Evolutionary conservation across 306 rosid species (phyloP).

Genomic region (Pueraria montana): DNA sequence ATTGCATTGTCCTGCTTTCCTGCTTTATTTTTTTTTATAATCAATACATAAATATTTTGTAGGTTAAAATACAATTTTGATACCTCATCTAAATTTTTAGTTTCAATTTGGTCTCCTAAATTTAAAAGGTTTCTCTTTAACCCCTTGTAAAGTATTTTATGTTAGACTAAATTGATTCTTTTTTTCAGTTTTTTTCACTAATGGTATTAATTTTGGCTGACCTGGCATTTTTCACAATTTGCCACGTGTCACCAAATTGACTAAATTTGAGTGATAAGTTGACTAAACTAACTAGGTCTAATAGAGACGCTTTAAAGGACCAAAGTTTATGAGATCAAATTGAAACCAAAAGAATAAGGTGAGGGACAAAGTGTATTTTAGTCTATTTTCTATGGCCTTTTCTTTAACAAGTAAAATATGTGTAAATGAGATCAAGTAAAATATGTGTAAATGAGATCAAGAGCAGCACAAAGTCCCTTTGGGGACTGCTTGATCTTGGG

Average conservation of each 20-base stretch:
- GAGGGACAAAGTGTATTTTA: background rate
- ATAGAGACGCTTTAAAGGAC: background rate
- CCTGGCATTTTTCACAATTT: background rate
- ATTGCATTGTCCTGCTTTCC: slow-evolving; percentile 51
- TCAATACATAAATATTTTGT: background rate
- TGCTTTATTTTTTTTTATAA: slow-evolving; percentile 23
- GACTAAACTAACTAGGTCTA: background rate
- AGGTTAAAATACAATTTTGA: background rate
- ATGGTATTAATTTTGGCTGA: background rate
- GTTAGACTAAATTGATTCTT: background rate
- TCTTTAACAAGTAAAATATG: background rate
- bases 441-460: too few species aligned
- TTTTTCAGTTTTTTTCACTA: background rate
- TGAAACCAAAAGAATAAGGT: background rate
- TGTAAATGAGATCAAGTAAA: too few species aligned
- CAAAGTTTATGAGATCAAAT: background rate
- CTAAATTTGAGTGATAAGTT: background rate
- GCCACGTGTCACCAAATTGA: background rate
- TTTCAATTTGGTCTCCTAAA: background rate
- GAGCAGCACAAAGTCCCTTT: too few species aligned
- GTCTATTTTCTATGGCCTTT: background rate
- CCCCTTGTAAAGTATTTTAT: background rate
- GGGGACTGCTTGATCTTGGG: too few species aligned
- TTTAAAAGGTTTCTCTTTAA: background rate
- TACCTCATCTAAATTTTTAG: background rate